Conservation (phyloP, 805 yeast genomes). For the Wickerhamomyces ciferrii region DNA sequence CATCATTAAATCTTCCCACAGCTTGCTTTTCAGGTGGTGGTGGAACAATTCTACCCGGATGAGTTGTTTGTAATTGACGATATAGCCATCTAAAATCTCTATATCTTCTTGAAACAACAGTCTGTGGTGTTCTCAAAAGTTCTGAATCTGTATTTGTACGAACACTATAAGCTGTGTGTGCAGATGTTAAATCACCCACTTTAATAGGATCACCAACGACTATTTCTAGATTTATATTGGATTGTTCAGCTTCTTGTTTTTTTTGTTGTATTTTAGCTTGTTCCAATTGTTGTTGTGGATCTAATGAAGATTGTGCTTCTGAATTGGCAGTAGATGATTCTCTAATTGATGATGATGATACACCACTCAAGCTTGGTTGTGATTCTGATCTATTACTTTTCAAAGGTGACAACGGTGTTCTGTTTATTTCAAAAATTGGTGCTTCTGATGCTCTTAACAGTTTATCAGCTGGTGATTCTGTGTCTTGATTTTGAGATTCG, state of each 20-base stretch:
- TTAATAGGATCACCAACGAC: conserved; percentile 86
- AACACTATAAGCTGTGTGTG: conserved; percentile 85
- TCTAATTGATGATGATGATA: not conserved
- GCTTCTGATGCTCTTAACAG: conserved; percentile 43
- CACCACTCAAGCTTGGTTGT: not conserved
- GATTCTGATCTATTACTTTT: conserved; percentile 6
- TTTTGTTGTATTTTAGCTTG: conserved; percentile 7
- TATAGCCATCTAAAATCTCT: conserved; percentile 93
- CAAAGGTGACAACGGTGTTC: conserved; percentile 21
- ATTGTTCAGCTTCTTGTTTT: conserved; percentile 5
- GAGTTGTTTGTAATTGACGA: conserved; percentile 77
- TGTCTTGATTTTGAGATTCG: conserved; percentile 24
- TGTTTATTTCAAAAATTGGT: conserved; percentile 45
- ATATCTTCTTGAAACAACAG: conserved; percentile 76
- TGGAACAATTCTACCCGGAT: conserved; percentile 89
- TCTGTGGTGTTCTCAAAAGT: conserved; percentile 30
- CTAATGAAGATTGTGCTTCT: conserved; percentile 1
- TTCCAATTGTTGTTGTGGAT: conserved; percentile 9
- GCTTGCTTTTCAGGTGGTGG: conserved; percentile 96
- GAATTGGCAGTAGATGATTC: not conserved
- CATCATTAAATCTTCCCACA: conserved; percentile 87
- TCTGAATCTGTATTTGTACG: conserved; percentile 44
- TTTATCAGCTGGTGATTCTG: conserved; percentile 27
- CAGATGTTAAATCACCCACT: conserved; percentile 84
- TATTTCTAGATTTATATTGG: conserved; percentile 42